Percentiles rank a stretch among this genome's conserved stretches.
phyloP scores from a whole-genome alignment of 2,329 filamentous ascomycete genomes.

The Diaporthe sp. region DNA sequence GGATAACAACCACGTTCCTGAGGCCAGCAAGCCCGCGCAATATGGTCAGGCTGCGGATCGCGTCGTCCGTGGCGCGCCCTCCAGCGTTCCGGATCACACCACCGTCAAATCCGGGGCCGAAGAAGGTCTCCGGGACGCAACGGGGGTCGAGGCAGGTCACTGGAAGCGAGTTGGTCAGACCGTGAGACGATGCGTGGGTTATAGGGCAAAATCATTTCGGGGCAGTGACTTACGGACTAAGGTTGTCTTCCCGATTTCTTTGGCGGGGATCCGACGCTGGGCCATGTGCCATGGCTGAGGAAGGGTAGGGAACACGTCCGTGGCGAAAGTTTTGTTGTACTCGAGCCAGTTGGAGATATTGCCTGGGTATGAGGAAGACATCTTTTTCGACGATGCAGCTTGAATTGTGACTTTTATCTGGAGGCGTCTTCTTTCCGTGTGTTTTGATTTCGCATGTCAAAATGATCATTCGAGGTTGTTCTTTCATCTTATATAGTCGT shows the following conservation, averaged over 20 bases:
- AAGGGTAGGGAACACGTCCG: conserved; percentile 18
- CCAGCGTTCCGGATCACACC: conserved; percentile 29
- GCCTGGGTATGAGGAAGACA: conserved; percentile 19
- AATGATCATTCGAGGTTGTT: background rate
- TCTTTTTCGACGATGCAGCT: background rate
- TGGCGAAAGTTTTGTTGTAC: conserved; percentile 25
- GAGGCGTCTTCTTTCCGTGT: too few relatives aligned
- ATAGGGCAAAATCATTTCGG: background rate
- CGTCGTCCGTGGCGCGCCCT: conserved; percentile 29
- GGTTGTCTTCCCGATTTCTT: conserved; percentile 10
- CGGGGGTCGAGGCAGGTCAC: conserved; percentile 33
- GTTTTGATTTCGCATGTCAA: background rate
- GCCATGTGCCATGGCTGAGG: conserved; percentile 27
- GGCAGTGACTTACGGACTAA: conserved; percentile 13
- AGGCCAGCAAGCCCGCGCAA: conserved; percentile 21
- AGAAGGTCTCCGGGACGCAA: conserved; percentile 31
- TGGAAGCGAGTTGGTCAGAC: background rate
- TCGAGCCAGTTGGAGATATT: conserved; percentile 23
- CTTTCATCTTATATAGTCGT: background rate
- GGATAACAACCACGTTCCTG: conserved; percentile 17
- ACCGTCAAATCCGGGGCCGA: conserved; percentile 24
- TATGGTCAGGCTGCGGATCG: conserved; percentile 20
- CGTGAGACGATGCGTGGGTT: background rate
- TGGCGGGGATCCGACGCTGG: conserved; percentile 8
- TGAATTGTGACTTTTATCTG: background rate